Percentiles rank a stretch among this genome's conserved stretches.
phyloP scores from a whole-genome alignment of 1,284 basidiomycete genomes.

The Phylloporus gajari region DNA sequence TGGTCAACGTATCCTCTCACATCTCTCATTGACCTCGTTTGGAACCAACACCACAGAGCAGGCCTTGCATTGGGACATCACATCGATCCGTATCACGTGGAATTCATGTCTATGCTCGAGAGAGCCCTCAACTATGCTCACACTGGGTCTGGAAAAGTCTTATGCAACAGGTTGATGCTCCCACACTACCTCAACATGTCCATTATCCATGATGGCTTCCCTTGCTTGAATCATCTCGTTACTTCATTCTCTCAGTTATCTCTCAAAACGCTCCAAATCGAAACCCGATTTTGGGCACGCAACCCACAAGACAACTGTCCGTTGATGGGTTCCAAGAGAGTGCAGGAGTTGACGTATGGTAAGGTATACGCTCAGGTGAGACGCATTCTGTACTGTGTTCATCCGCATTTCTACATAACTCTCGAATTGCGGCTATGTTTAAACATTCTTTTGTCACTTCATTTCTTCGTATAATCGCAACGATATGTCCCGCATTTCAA shows the following conservation, averaged over 20 bases:
- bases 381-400: no score
- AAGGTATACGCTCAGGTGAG: not conserved
- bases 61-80: not conserved
- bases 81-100: conserved; percentile 3
- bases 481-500: no score
- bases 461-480: no score
- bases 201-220: not conserved
- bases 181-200: not conserved
- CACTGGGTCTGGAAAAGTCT: conserved; percentile 8
- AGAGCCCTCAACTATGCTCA: conserved; percentile 8
- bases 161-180: conserved; percentile 1
- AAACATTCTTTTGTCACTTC: no score
- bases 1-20: not conserved
- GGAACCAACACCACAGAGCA: not conserved
- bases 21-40: not conserved
- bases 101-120: conserved; percentile 16
- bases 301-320: not conserved
- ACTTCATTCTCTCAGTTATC: not conserved
- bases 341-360: not conserved
- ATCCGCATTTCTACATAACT: no score
- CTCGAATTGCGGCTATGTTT: no score
- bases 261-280: not conserved
- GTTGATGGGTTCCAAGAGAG: not conserved
- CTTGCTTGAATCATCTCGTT: not conserved
- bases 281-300: not conserved